Evolutionary conservation across 2,329 filamentous ascomycete species (phyloP).

Genomic region (Alternaria sp.): DNA sequence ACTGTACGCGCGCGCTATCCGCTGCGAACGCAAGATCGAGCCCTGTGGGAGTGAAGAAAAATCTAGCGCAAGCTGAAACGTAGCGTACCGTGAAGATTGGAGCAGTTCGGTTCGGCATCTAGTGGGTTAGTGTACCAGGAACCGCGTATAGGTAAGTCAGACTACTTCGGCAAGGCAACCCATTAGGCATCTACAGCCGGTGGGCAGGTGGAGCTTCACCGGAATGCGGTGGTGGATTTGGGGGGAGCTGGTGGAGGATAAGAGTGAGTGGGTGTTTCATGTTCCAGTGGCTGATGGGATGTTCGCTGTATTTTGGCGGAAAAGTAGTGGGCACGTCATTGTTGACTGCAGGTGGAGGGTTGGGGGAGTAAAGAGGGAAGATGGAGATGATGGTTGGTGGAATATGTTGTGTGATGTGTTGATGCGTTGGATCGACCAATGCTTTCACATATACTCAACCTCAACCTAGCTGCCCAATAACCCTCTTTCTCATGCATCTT

Average conservation of each 20-base stretch:
- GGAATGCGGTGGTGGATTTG: not conserved
- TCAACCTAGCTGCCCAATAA: not conserved
- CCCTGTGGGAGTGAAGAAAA: not conserved
- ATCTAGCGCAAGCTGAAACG: not conserved
- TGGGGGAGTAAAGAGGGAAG: too few relatives aligned
- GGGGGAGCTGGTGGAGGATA: not conserved
- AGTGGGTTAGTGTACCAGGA: not conserved
- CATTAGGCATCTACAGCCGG: not conserved
- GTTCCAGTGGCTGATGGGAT: not conserved
- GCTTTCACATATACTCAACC: not conserved
- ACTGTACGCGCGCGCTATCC: not conserved
- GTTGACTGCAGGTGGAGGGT: not conserved
- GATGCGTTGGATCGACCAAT: not conserved
- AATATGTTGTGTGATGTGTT: not conserved
- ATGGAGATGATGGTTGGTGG: not conserved
- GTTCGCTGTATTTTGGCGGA: not conserved
- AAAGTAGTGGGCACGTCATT: not conserved
- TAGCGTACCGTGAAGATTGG: not conserved
- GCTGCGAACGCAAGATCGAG: not conserved
- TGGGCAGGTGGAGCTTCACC: not conserved
- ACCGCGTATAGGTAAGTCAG: not conserved
- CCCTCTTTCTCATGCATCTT: not conserved
- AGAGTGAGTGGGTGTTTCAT: not conserved
- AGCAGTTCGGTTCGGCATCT: not conserved
- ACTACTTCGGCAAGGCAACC: not conserved